A percentile compares a stretch with the other conserved stretches of the same genome.
phyloP scores from a whole-genome alignment of 1,284 basidiomycete species.

The Testicularia cyperi region DNA sequence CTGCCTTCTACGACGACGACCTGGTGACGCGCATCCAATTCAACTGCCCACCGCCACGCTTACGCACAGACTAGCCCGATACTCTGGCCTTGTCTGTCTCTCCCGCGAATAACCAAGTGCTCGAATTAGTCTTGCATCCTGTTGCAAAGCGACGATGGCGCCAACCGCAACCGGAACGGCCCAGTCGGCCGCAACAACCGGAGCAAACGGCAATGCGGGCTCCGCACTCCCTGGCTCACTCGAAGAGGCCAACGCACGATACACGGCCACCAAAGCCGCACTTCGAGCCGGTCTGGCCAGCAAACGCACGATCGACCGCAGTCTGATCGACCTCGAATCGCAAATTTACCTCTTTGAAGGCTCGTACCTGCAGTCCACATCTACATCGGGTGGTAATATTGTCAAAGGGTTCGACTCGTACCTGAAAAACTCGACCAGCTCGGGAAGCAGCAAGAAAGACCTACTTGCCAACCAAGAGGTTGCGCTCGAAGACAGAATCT shows the following conservation, averaged over 20 bases:
- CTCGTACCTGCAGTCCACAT: slow-evolving; percentile 52
- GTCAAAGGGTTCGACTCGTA: slow-evolving; percentile 58
- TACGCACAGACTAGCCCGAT: too few species aligned
- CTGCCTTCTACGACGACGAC: too few species aligned
- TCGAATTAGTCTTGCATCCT: too few species aligned
- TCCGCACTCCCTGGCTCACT: slow-evolving; percentile 20
- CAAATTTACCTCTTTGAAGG: slow-evolving; percentile 59
- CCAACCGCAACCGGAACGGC: too few species aligned
- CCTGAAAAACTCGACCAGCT: slow-evolving; percentile 35
- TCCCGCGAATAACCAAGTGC: too few species aligned
- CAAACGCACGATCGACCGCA: slow-evolving; percentile 51
- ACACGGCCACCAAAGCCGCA: slow-evolving; percentile 37
- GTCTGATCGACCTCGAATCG: slow-evolving; percentile 55
- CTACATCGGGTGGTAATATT: slow-evolving; percentile 57
- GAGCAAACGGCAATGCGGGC: neutral
- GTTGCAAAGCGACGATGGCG: too few species aligned
- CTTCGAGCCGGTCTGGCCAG: slow-evolving; percentile 43
- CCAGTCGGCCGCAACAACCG: neutral
- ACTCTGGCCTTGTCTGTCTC: too few species aligned
- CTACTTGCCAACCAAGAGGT: slow-evolving; percentile 13
- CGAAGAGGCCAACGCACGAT: slow-evolving; percentile 54
- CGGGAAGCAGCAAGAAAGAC: neutral
- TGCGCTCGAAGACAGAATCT: slow-evolving; percentile 51
- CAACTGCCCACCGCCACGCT: too few species aligned
- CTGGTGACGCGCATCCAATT: too few species aligned